phyloP scores from a whole-genome alignment of 2,329 filamentous ascomycete genomes.

The Graphiopsis chlorocephala region DNA sequence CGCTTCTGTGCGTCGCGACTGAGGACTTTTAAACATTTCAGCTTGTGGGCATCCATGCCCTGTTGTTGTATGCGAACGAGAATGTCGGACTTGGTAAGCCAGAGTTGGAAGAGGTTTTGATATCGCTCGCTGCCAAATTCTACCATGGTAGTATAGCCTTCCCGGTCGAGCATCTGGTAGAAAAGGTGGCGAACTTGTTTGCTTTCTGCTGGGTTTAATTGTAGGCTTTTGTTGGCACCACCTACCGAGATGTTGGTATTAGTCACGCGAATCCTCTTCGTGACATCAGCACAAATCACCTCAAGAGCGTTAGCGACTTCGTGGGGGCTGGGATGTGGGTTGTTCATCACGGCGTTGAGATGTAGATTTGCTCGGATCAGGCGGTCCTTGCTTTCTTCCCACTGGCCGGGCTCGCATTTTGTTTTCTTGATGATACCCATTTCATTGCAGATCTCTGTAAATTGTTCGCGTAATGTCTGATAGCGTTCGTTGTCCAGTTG shows the following conservation, averaged over 20 bases:
- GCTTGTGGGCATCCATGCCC: conserved; percentile 42
- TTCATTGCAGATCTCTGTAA: conserved; percentile 67
- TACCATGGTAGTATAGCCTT: conserved; percentile 70
- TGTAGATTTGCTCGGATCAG: conserved; percentile 64
- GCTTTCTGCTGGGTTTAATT: conserved; percentile 65
- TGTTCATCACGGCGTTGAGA: conserved; percentile 58
- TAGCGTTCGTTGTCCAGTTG: conserved; percentile 64
- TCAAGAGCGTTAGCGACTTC: conserved; percentile 69
- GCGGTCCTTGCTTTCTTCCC: conserved; percentile 67
- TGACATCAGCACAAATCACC: conserved; percentile 76
- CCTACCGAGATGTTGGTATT: conserved; percentile 67
- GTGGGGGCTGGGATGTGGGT: conserved; percentile 57
- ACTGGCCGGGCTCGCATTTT: conserved; percentile 66
- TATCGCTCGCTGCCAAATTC: conserved; percentile 70
- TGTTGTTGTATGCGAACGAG: conserved; percentile 20
- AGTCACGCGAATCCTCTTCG: conserved; percentile 69
- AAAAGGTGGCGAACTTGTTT: conserved; percentile 65
- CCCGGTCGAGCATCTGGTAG: conserved; percentile 61
- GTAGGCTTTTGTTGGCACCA: conserved; percentile 70
- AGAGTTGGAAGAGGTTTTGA: conserved; percentile 65
- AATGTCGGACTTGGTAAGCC: conserved; percentile 48
- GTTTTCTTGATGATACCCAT: conserved; percentile 72
- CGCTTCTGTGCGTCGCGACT: conserved; percentile 77
- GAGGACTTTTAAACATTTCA: conserved; percentile 67
- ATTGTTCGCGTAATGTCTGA: conserved; percentile 61